phyloP scores from a whole-genome alignment of 768 basidiomycete genomes.

The Mycena maculata region DNA sequence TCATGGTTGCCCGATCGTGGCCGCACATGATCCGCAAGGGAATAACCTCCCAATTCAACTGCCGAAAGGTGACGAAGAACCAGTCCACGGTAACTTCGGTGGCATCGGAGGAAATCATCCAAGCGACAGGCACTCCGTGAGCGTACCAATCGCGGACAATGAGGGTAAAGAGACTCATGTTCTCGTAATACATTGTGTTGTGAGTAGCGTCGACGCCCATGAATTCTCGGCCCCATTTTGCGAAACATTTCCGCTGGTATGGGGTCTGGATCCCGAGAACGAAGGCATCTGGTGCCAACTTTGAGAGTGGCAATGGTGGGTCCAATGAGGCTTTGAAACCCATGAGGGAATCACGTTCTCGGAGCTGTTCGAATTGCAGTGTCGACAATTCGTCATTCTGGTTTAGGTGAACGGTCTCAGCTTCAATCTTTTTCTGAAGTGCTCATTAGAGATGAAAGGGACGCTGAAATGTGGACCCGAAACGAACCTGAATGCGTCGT shows the following conservation, averaged over 20 bases:
- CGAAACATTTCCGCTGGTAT: slow-evolving; percentile 3
- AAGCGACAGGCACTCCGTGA: slow-evolving; percentile 18
- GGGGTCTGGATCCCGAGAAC: slow-evolving; percentile 7
- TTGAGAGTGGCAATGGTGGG: not conserved
- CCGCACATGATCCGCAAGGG: slow-evolving; percentile 13
- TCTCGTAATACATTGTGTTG: slow-evolving; percentile 12
- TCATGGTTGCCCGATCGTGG: slow-evolving; percentile 15
- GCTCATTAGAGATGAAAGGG: not conserved
- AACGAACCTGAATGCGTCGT: not conserved
- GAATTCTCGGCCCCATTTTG: slow-evolving; percentile 4
- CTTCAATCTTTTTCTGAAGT: slow-evolving; percentile 2
- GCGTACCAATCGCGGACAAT: slow-evolving; percentile 10
- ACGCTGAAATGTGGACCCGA: too few species aligned
- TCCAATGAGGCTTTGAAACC: slow-evolving; percentile 9
- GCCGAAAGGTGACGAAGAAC: slow-evolving; percentile 11
- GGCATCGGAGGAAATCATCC: slow-evolving; percentile 20
- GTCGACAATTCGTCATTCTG: not conserved
- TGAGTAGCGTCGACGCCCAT: slow-evolving; percentile 11
- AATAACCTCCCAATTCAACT: slow-evolving; percentile 3
- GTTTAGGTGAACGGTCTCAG: not conserved
- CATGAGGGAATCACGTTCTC: not conserved
- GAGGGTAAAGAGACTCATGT: slow-evolving; percentile 13
- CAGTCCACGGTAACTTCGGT: slow-evolving; percentile 9
- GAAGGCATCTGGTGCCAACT: not conserved
- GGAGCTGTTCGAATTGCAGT: not conserved